Base-by-base conservation (phyloP, 306 rosid genomes). In the Sphenostylis stenocarpa region DNA sequence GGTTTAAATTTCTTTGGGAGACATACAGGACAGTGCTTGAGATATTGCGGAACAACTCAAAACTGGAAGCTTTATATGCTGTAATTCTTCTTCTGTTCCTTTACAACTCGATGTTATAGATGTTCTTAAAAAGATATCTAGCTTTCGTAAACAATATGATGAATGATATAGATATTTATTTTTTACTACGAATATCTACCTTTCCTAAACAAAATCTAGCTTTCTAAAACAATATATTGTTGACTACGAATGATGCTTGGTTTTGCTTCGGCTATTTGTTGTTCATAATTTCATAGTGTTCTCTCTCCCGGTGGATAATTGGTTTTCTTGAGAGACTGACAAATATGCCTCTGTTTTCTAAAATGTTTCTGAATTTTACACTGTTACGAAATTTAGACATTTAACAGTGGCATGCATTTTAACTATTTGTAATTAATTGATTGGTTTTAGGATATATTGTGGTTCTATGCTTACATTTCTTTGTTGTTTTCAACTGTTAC, bases 1-100 rank as follows among this genome's bases (percentile, higher is more conserved):
- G 99, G 99, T 96, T 96, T 81, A 96, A 96, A 60, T 96, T 96
- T 81, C 81, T 96, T 0, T 96, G 99, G 99, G 99, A 96, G 82
- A 96, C 99, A 6, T 96, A 96, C 69, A 78, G 99, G 77, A 96
- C 99, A 0, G 98, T 96, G 85, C 99, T 96, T 20, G 99, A 96
- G 51, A 92, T 96, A 63, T 57, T 96, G n/a, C 82, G 99, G 29
- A 96, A 96, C 85, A 96, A 96, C 85, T 96, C 99, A 2, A 96
- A 96, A 77, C 63, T 96, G 85, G 99, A 96, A 84, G 91, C 97
- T 15, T 86, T 96, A 16, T 96, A 96, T 80, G 99, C 99, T 80
- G 99, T 96, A 86, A 61, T 62, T 81, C 73, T 53, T 80, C 39
- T 29, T 23, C 26, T 9, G 28, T 44, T 12, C 4, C 51, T 72